Base-by-base conservation (phyloP, 768 basidiomycete genomes). In the Holtermanniella nyarrowii region DNA sequence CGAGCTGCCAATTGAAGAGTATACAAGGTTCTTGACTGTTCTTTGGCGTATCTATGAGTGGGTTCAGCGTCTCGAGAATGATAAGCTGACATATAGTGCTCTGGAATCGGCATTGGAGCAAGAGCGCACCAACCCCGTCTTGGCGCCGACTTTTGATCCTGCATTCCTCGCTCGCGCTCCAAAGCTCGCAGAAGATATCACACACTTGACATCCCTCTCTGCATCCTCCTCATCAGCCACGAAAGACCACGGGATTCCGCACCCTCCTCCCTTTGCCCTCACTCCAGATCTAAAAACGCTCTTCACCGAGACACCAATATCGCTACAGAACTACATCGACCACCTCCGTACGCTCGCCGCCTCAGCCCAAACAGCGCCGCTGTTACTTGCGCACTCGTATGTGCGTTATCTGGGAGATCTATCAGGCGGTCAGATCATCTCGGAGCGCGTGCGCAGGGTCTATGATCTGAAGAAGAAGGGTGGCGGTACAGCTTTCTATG, bases 401-500 rank as follows among this genome's bases (percentile, higher is more conserved):
- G 83, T 86, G n/a, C 78, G 85, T 26, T 87, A 87, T 69, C 77
- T 87, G 26, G 86, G 85, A 44, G 85, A 88, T 66, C 74, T 87
- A 26, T 83, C 81, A 42, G 85, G 86, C 4, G 86, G 86, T 0
- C 86, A 87, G 73, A 74, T 77, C 53, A 80, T 87, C 61, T 75
- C 80, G 21, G 75, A 78, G 40, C 75, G 74, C 26, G 67, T 86
- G n/a, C 76, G 76, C 14, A 83, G 83, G 66, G 79, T 83, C 13
- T 88, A 86, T 62, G 75, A 70, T 12, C 76, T 87, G 1, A 76
- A 80, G 48, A 75, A 76, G 25, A 73, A 70, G n/a, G 60, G 65
- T 12, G 57, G 75, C n/a, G 83, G 84, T 4, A 62, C 80, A 26
- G 69, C 73, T 27, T 88, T 88, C 70, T 86, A 85, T 71, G 75